Conservation (phyloP, 495 filamentous ascomycete species). For the Elasticomyces elasticus region DNA sequence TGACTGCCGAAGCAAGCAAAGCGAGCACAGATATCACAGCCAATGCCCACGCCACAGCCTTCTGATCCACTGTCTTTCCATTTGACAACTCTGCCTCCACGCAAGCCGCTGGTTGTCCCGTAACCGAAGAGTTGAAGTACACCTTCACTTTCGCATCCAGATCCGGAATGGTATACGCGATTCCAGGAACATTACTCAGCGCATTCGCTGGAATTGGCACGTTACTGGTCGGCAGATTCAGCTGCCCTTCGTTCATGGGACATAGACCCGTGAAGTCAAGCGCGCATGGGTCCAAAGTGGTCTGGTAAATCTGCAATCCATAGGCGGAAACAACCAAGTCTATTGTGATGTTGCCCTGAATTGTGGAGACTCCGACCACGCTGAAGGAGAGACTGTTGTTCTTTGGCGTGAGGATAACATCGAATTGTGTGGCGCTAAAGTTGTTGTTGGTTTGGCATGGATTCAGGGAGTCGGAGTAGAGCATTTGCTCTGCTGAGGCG, state of each 20-base stretch:
- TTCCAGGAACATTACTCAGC: constrained; percentile 55
- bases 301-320: constrained; percentile 56
- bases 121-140: constrained; percentile 55
- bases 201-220: constrained; percentile 49
- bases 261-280: constrained; percentile 64
- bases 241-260: constrained; percentile 81
- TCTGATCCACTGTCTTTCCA: constrained; percentile 82
- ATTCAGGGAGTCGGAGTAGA: constrained; percentile 34
- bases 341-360: constrained; percentile 74
- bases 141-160: constrained; percentile 81
- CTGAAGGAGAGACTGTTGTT: constrained; percentile 59
- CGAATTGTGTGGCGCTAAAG: constrained; percentile 81
- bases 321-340: constrained; percentile 71
- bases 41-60: constrained; percentile 79
- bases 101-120: constrained; percentile 62
- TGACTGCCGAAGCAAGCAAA: constrained; percentile 46
- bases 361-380: constrained; percentile 73
- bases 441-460: constrained; percentile 45
- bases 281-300: constrained; percentile 67
- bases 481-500: constrained; percentile 26
- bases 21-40: constrained; percentile 79
- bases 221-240: constrained; percentile 60
- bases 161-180: constrained; percentile 85
- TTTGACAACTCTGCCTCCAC: constrained; percentile 85
- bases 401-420: constrained; percentile 71